These are phyloP conservation scores for Phytophthora hibernalis DNA, from an alignment of 352 stramenopile species.

Conservation along the genomic window DNA sequence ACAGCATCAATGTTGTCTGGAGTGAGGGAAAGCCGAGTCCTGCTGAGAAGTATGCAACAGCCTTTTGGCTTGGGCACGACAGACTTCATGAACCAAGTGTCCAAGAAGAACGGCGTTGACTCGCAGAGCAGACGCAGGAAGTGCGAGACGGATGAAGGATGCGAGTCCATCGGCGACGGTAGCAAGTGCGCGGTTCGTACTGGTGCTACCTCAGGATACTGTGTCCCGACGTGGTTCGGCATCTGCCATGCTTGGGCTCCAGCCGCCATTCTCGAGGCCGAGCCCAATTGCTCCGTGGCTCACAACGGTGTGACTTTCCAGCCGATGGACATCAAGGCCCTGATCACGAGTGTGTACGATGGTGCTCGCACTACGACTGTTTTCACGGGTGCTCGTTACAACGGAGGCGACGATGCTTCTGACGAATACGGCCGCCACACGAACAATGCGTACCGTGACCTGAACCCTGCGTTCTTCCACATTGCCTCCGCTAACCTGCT, in stretches of 20 bases:
- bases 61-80: too few relatives aligned
- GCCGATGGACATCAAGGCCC: conserved; percentile 46
- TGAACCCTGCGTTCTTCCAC: conserved; percentile 50
- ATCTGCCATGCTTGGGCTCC: conserved; percentile 52
- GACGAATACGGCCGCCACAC: conserved; percentile 51
- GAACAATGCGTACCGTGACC: too few relatives aligned
- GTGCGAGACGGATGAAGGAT: conserved; percentile 39
- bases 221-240: conserved; percentile 43
- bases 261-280: conserved; percentile 38
- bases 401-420: conserved; percentile 16
- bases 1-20: conserved; percentile 68
- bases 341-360: conserved; percentile 43
- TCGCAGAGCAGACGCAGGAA: conserved; percentile 23
- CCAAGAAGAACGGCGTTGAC: too few relatives aligned
- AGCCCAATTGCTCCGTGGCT: conserved; percentile 42
- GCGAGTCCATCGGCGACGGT: conserved; percentile 24
- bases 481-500: conserved; percentile 48
- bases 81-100: too few relatives aligned
- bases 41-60: too few relatives aligned
- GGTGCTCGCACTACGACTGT: conserved; percentile 27
- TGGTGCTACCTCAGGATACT: conserved; percentile 37
- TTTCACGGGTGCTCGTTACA: conserved; percentile 44
- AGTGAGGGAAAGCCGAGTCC: conserved; percentile 36
- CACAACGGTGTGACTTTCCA: conserved; percentile 48
- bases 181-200: conserved; percentile 41